phyloP scores from a whole-genome alignment of 176 grass and related monocot species.

The Lolium rigidum region DNA sequence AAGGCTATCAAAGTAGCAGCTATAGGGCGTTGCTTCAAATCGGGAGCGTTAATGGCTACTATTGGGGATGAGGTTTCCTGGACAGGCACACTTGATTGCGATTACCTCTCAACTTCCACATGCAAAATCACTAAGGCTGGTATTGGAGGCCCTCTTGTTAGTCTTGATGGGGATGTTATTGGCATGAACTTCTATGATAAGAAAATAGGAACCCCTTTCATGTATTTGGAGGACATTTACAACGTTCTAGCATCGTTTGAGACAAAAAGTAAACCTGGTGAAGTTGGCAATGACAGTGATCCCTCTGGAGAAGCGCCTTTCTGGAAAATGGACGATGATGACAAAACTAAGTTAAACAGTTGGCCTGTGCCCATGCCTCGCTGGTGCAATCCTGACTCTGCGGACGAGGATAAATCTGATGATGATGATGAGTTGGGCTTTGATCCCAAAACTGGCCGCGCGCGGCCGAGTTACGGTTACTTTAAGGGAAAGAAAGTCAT shows the following conservation, averaged over 20 bases:
- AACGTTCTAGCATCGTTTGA: constrained; percentile 1
- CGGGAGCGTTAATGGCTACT: constrained; percentile 22
- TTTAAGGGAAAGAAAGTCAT: not conserved
- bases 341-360: not conserved
- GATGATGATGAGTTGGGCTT: not conserved
- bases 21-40: constrained; percentile 14
- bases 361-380: not conserved
- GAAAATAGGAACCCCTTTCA: constrained; percentile 11
- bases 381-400: not conserved
- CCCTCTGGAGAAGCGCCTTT: not conserved
- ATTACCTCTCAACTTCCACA: not conserved
- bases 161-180: constrained; percentile 7
- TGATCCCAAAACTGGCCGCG: not conserved
- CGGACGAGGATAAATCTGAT: not conserved
- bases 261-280: not conserved
- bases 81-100: not conserved
- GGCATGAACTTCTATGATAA: constrained; percentile 35
- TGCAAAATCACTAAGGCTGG: constrained; percentile 36
- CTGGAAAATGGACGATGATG: not conserved
- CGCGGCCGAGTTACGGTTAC: not conserved
- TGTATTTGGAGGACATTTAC: not conserved
- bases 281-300: not conserved
- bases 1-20: not conserved
- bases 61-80: not conserved
- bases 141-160: constrained; percentile 40